A percentile compares a stretch with the other conserved stretches of the same genome.
Conservation (phyloP, 164 flowering plant species). For the Warburgia ugandensis region DNA sequence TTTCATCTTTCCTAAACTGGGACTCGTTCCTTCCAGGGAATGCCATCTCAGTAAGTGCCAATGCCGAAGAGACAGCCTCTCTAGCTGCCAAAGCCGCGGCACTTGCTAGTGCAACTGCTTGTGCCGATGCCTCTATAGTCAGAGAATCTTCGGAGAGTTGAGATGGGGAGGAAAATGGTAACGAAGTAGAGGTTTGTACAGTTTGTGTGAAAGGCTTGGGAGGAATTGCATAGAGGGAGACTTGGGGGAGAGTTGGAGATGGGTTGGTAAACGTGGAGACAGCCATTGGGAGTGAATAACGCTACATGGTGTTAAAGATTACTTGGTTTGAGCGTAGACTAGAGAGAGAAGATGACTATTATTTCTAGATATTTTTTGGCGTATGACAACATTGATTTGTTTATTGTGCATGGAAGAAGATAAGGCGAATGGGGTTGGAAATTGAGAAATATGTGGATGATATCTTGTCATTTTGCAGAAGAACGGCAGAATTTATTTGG, state of each 20-base stretch:
- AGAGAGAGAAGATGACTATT: too few species aligned
- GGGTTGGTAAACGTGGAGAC: conserved; percentile 11
- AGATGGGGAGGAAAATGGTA: background rate
- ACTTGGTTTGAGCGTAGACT: too few species aligned
- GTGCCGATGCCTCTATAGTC: conserved; percentile 2
- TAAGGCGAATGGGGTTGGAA: too few species aligned
- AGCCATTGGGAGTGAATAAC: background rate
- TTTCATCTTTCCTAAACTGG: background rate
- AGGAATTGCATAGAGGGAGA: conserved; percentile 19
- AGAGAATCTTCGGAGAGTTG: conserved; percentile 10
- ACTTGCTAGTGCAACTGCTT: conserved; percentile 16
- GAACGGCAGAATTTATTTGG: too few species aligned
- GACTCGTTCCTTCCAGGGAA: conserved; percentile 3
- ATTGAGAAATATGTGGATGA: too few species aligned
- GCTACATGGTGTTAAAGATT: too few species aligned
- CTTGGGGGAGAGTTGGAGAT: conserved; percentile 15
- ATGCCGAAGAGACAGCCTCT: conserved; percentile 15
- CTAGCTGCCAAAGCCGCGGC: conserved; percentile 20
- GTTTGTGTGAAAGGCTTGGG: conserved; percentile 15
- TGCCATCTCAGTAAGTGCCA: conserved; percentile 1
- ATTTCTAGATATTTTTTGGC: too few species aligned
- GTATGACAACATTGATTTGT: too few species aligned
- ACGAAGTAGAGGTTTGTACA: conserved; percentile 7
- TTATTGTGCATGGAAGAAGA: too few species aligned
- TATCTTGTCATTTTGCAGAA: too few species aligned